These are phyloP conservation scores for Emmonsia crescens DNA, from an alignment of 2,329 filamentous ascomycete genomes.

Conservation along the genomic window DNA sequence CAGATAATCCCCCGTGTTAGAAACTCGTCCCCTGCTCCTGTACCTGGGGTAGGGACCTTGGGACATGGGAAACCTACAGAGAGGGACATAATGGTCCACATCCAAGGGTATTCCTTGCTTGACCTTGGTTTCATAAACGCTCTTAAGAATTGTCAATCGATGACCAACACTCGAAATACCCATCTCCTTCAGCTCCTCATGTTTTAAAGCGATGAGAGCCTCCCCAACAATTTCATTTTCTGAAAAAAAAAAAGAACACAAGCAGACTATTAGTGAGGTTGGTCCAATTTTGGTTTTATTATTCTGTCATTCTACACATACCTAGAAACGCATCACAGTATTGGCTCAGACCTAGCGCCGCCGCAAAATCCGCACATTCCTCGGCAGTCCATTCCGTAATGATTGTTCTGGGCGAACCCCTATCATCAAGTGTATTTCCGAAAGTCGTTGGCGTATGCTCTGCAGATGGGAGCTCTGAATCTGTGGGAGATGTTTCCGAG, in stretches of 20 bases:
- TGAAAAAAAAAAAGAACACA: constrained; percentile 26
- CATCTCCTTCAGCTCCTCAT: constrained; percentile 92
- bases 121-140: constrained; percentile 91
- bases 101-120: constrained; percentile 86
- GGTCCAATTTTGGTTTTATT: constrained; percentile 11
- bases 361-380: constrained; percentile 82
- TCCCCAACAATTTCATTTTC: constrained; percentile 94
- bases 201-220: constrained; percentile 74
- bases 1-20: constrained; percentile 14
- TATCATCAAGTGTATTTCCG: constrained; percentile 41
- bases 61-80: constrained; percentile 53
- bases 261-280: background rate
- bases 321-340: constrained; percentile 77
- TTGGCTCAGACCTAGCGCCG: constrained; percentile 65
- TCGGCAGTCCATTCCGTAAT: constrained; percentile 60
- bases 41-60: background rate
- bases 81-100: constrained; percentile 82
- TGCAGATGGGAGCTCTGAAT: constrained; percentile 47
- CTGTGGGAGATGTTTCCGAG: constrained; percentile 46
- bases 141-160: constrained; percentile 87
- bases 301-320: constrained; percentile 46
- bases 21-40: constrained; percentile 3
- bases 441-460: constrained; percentile 55
- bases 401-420: constrained; percentile 43
- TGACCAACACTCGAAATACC: constrained; percentile 88